Percentiles rank a stretch among this genome's conserved stretches.
Conservation (phyloP, 495 filamentous ascomycete genomes). For the Tuber aestivum region DNA sequence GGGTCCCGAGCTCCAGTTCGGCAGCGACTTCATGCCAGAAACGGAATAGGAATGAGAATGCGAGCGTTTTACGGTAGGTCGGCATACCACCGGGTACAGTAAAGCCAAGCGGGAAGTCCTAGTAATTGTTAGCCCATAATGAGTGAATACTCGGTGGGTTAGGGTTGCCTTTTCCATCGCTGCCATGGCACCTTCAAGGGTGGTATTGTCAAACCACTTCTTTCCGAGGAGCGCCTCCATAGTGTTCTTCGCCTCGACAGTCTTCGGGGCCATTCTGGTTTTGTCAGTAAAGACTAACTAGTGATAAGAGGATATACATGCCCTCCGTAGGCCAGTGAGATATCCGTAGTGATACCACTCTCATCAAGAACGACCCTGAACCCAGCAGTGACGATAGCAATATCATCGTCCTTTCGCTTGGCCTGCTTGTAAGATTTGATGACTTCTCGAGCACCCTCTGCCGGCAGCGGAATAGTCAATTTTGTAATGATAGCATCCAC, state of each 20-base stretch:
- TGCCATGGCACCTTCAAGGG: slow-evolving; percentile 80
- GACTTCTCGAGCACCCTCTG: slow-evolving; percentile 53
- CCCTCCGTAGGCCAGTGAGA: slow-evolving; percentile 78
- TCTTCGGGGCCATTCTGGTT: slow-evolving; percentile 70
- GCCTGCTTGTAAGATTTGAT: slow-evolving; percentile 86
- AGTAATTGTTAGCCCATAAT: not conserved
- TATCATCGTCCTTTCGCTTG: slow-evolving; percentile 94
- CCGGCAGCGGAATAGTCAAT: slow-evolving; percentile 47
- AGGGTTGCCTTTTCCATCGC: slow-evolving; percentile 58
- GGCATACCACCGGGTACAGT: slow-evolving; percentile 94
- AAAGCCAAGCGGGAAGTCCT: slow-evolving; percentile 76
- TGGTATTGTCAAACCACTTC: slow-evolving; percentile 69
- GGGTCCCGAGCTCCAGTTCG: slow-evolving; percentile 23
- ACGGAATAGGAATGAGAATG: slow-evolving; percentile 80
- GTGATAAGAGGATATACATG: slow-evolving; percentile 19
- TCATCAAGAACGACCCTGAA: slow-evolving; percentile 64
- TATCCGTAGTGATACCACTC: slow-evolving; percentile 59
- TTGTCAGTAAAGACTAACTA: slow-evolving; percentile 17
- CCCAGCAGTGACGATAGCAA: slow-evolving; percentile 87
- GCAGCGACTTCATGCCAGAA: slow-evolving; percentile 67
- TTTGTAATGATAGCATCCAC: slow-evolving; percentile 47
- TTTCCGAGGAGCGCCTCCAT: slow-evolving; percentile 65
- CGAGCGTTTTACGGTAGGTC: slow-evolving; percentile 84
- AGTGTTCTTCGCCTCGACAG: slow-evolving; percentile 72
- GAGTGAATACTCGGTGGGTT: not conserved